Conservation (phyloP, 2,329 filamentous ascomycete species). For the Rhinocladiella similis region DNA sequence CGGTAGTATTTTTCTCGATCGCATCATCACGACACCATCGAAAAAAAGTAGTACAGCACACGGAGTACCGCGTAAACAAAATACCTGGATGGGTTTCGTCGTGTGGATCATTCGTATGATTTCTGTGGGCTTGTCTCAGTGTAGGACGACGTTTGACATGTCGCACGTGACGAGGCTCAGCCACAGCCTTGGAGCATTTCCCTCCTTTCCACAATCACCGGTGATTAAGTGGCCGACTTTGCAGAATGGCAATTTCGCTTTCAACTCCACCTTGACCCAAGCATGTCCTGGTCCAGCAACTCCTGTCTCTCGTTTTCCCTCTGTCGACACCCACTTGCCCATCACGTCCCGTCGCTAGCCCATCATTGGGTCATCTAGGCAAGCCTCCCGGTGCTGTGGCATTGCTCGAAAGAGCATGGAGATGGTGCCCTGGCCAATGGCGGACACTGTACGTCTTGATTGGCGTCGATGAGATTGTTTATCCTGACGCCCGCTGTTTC, state of each 20-base stretch:
- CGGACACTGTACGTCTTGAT: not conserved
- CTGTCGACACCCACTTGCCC: not conserved
- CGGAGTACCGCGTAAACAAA: too few species aligned
- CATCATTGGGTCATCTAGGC: not conserved
- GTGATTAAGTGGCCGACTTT: not conserved
- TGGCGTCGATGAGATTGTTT: conserved; percentile 1
- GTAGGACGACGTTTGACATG: not conserved
- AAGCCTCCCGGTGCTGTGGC: not conserved
- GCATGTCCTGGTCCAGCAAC: not conserved
- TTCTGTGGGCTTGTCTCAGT: too few species aligned
- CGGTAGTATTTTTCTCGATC: too few species aligned
- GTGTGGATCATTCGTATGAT: too few species aligned
- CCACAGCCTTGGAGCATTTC: not conserved
- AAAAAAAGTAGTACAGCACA: too few species aligned
- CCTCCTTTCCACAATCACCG: not conserved
- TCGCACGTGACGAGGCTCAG: not conserved
- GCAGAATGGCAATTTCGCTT: not conserved
- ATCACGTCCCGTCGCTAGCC: not conserved
- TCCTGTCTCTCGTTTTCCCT: not conserved
- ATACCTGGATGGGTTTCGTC: too few species aligned
- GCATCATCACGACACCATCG: too few species aligned
- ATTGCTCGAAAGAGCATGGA: not conserved
- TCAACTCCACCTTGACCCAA: not conserved
- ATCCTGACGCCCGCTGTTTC: not conserved
- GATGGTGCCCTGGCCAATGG: not conserved